phyloP scores from a whole-genome alignment of 345 rosid species.

The Hypericum androsaemum region DNA sequence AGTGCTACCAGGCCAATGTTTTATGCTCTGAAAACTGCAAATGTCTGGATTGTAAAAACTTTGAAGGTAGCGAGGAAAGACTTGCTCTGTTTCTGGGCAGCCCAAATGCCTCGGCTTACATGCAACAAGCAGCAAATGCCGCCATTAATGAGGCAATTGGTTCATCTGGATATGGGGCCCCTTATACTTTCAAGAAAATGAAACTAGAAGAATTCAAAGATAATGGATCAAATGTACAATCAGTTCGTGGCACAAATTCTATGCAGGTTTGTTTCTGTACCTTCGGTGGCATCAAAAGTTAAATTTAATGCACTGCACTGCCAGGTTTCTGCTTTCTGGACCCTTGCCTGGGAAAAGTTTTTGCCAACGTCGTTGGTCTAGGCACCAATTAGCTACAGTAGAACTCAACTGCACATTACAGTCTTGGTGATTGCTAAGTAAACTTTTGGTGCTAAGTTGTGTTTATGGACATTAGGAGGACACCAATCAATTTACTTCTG shows the following conservation, averaged over 20 bases:
- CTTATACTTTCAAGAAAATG: constrained; percentile 41
- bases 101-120: constrained; percentile 29
- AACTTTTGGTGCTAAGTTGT: too few species aligned
- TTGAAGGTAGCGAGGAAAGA: constrained; percentile 65
- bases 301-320: too few species aligned
- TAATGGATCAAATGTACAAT: constrained; percentile 17
- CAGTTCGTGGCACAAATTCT: not conserved
- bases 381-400: too few species aligned
- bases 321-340: too few species aligned
- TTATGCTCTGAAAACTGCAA: constrained; percentile 79
- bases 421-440: too few species aligned
- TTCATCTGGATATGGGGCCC: constrained; percentile 45
- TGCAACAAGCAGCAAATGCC: constrained; percentile 64
- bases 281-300: not conserved
- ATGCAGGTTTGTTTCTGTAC: not conserved
- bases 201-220: constrained; percentile 34
- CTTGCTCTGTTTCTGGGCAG: constrained; percentile 36
- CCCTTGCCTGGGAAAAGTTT: too few species aligned
- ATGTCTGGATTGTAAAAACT: constrained; percentile 79
- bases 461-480: too few species aligned
- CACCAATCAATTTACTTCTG: too few species aligned
- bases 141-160: constrained; percentile 54
- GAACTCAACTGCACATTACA: too few species aligned
- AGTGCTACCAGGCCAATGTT: constrained; percentile 76
- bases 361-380: too few species aligned